Evolutionary conservation across 352 stramenopile genomes (phyloP), one percentile per base, ranked within the genome.

Genomic region (Bremia lactucae): DNA sequence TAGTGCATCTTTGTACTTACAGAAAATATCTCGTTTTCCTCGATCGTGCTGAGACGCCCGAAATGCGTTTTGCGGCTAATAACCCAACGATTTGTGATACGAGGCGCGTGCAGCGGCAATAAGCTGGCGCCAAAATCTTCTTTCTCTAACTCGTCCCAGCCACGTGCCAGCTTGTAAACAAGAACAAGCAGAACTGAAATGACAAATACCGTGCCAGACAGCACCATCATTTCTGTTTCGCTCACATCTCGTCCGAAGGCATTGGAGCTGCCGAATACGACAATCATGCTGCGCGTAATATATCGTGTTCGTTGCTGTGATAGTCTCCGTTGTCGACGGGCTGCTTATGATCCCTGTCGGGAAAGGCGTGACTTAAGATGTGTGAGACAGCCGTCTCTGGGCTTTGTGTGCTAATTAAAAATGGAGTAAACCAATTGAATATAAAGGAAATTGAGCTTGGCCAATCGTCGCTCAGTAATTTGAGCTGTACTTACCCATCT

Each of bases 141-240:
- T 37, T 83, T 72, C 40, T 75, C 59, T 36, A 59, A 33, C 44
- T 75, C 70, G 31, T 86, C 73, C 64, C 68, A 86, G 6, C 68
- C 73, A 43, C 71, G 73, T 36, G 73, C 68, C 28, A 83, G 58
- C 54, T 86, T 86, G 65, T 81, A 86, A 21, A 86, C 71, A 20
- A 86, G 50, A 44, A 76, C 73, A 22, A 86, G 59, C 16, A 86
- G 55, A 59, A 86, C 61, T 15, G 73, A 86, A 14, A 83, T 61
- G 34, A 86, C 68, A 41, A 86, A 86, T 25, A 86, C 67, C 4
- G 73, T 86, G 6, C 65, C 66, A 2, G 70, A 54, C 31, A 86
- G 57, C 36, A 83, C 42, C 52, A 83, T 65, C 68, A 81, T 80
- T 49, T 86, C 71, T 31, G 50, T 61, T 49, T 86, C 73, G 59